These are phyloP conservation scores for Haplosporangium gracile DNA, from an alignment of 192 early-diverging fungal genomes.

Conservation along the genomic window DNA sequence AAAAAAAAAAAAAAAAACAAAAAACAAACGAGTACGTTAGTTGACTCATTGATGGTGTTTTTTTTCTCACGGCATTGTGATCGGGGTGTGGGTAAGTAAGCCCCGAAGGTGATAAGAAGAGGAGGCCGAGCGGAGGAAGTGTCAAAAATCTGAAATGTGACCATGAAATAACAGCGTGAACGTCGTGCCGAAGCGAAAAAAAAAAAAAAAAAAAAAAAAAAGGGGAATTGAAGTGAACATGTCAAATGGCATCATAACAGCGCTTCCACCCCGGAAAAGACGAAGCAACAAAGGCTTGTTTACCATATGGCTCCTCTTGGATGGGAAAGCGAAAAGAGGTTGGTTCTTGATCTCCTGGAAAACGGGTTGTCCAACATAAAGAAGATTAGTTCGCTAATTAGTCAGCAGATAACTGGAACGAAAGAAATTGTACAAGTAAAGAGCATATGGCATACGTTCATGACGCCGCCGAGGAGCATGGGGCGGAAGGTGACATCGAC, in stretches of 20 bases:
- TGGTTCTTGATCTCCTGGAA: slow-evolving; percentile 28
- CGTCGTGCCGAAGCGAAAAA: background rate
- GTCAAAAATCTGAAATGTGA: background rate
- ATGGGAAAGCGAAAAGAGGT: slow-evolving; percentile 33
- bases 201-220: background rate
- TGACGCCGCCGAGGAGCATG: slow-evolving; percentile 43
- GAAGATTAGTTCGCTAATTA: background rate
- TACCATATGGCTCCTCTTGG: slow-evolving; percentile 49
- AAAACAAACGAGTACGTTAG: background rate
- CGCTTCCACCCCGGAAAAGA: background rate
- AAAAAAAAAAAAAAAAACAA: background rate
- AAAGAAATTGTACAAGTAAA: background rate
- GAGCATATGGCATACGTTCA: slow-evolving; percentile 21
- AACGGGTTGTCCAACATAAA: background rate
- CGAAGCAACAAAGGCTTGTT: background rate
- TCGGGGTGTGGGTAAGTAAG: no score
- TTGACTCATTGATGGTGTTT: background rate
- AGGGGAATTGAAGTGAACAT: background rate
- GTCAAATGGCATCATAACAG: background rate
- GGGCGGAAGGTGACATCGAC: slow-evolving; percentile 42
- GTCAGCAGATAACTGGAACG: background rate
- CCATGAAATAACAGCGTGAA: background rate
- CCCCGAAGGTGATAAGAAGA: no score
- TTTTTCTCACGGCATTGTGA: background rate
- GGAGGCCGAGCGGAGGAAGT: background rate